phyloP scores from a whole-genome alignment of 495 filamentous ascomycete species.

The Immersiella caudata region DNA sequence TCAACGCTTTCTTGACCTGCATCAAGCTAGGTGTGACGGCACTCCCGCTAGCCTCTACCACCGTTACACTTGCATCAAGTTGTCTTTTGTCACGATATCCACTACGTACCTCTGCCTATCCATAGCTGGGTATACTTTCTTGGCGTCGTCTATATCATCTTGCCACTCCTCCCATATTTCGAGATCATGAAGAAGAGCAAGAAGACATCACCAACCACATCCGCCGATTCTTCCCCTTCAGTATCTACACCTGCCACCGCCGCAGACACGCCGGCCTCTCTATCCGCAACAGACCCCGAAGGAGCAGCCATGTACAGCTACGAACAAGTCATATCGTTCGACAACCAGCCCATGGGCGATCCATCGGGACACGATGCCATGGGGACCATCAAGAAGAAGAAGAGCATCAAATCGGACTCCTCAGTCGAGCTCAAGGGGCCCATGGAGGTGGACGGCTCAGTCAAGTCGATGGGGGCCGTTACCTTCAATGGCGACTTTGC shows the following conservation, averaged over 20 bases:
- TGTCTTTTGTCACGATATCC: background rate
- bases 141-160: slow-evolving; percentile 18
- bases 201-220: slow-evolving; percentile 18
- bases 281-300: slow-evolving; percentile 7
- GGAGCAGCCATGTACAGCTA: slow-evolving; percentile 37
- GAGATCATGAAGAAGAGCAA: slow-evolving; percentile 33
- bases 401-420: slow-evolving; percentile 38
- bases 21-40: slow-evolving; percentile 25
- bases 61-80: slow-evolving; percentile 12
- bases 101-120: background rate
- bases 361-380: slow-evolving; percentile 8
- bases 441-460: slow-evolving; percentile 43
- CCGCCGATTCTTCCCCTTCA: slow-evolving; percentile 12
- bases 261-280: slow-evolving; percentile 9
- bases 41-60: slow-evolving; percentile 13
- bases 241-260: slow-evolving; percentile 5
- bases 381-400: slow-evolving; percentile 30
- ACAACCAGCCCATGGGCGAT: slow-evolving; percentile 26
- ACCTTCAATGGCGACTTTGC: slow-evolving; percentile 38
- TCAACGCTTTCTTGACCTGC: slow-evolving; percentile 16
- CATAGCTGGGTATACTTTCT: background rate
- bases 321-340: slow-evolving; percentile 42
- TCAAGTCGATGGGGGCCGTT: slow-evolving; percentile 42
- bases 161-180: slow-evolving; percentile 4
- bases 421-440: slow-evolving; percentile 39